A percentile compares a stretch with the other conserved stretches of the same genome.
These are phyloP conservation scores for Thuidium tamariscinum DNA, from an alignment of 225 moss, liverwort and hornwort species.

Conservation along the genomic window DNA sequence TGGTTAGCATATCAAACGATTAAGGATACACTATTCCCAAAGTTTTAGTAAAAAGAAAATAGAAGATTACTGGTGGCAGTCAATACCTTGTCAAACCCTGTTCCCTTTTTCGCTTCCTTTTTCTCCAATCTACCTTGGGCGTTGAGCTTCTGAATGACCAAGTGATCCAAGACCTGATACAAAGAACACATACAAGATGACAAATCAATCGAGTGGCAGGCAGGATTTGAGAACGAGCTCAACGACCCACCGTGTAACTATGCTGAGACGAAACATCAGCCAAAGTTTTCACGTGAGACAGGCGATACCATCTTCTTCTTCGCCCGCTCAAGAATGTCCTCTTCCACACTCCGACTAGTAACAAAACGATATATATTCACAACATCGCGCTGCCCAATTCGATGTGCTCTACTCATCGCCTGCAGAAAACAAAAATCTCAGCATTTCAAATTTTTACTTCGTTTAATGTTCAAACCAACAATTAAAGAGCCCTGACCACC, in stretches of 20 bases:
- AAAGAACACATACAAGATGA: background rate
- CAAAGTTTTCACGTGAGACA: background rate
- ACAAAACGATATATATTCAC: conserved; percentile 99
- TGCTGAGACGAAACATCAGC: background rate
- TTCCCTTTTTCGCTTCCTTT: conserved; percentile 93
- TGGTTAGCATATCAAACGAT: background rate
- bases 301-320: conserved; percentile 86
- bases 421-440: conserved; percentile 27
- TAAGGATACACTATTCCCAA: background rate
- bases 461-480: background rate
- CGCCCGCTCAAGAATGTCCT: conserved; percentile 96
- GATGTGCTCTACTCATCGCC: conserved; percentile 99
- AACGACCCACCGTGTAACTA: background rate
- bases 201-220: background rate
- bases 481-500: background rate
- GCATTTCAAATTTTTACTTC: background rate
- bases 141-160: conserved; percentile 97
- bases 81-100: conserved; percentile 91
- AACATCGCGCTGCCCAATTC: conserved; percentile 97
- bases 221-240: background rate
- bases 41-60: background rate
- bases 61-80: background rate
- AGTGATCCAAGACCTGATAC: conserved; percentile 85
- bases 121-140: conserved; percentile 98
- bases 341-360: conserved; percentile 97